A percentile compares a stretch with the other conserved stretches of the same genome.
phyloP scores from a whole-genome alignment of 768 basidiomycete species.

The Tylopilus intermedius region DNA sequence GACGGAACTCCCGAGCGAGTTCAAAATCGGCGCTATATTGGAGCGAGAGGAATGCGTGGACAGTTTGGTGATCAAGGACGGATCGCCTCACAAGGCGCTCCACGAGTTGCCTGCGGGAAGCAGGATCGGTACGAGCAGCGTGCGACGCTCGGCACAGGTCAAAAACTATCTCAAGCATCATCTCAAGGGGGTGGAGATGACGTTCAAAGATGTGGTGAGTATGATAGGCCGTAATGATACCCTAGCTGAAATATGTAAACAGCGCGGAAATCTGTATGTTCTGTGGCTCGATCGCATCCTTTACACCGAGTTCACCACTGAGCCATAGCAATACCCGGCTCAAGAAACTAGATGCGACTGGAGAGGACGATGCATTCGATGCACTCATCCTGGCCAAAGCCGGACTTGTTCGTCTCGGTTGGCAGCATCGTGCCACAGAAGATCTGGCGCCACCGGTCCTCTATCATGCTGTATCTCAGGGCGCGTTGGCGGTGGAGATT shows the following conservation, averaged over 20 bases:
- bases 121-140: conserved; percentile 93
- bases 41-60: conserved; percentile 88
- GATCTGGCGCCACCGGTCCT: conserved; percentile 72
- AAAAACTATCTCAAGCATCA: conserved; percentile 65
- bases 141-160: conserved; percentile 87
- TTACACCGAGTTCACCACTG: conserved; percentile 7
- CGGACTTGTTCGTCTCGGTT: conserved; percentile 78
- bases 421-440: conserved; percentile 68
- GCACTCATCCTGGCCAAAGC: conserved; percentile 93
- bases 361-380: conserved; percentile 60
- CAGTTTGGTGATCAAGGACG: conserved; percentile 79
- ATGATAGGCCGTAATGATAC: too few relatives aligned
- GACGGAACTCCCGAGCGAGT: conserved; percentile 78
- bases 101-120: conserved; percentile 83
- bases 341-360: conserved; percentile 79
- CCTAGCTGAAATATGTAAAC: conserved; percentile 1
- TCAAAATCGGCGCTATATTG: conserved; percentile 77
- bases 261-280: conserved; percentile 86
- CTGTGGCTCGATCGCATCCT: not conserved
- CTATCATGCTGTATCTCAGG: conserved; percentile 91
- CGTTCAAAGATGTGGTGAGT: conserved; percentile 87
- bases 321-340: conserved; percentile 76
- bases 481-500: conserved; percentile 85
- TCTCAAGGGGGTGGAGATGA: conserved; percentile 35
- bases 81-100: conserved; percentile 60